Percentiles rank a stretch among this genome's conserved stretches.
phyloP scores from a whole-genome alignment of 352 stramenopile genomes.

The Pythium phragmiticola region DNA sequence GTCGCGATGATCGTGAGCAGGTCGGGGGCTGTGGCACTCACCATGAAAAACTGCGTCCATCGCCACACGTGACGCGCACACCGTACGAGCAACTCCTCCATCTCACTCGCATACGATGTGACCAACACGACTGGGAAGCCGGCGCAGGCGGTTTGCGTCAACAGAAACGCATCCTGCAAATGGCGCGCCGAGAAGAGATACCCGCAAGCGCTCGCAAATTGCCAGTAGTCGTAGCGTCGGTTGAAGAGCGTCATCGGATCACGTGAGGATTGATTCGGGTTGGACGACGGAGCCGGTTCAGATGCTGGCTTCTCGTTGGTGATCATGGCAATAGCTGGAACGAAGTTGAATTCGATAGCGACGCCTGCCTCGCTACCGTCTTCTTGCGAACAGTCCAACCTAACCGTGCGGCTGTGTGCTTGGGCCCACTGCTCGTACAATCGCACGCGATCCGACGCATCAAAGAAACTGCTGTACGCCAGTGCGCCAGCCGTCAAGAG shows the following conservation, averaged over 20 bases:
- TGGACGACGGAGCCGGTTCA: too few species aligned
- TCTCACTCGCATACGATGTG: constrained; percentile 36
- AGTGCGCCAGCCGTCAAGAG: constrained; percentile 45
- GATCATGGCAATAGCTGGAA: constrained; percentile 8
- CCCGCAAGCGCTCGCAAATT: constrained; percentile 30
- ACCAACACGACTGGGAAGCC: constrained; percentile 42
- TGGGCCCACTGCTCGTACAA: constrained; percentile 29
- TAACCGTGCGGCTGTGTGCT: background rate
- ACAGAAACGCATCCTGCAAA: constrained; percentile 42
- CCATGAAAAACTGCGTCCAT: constrained; percentile 47
- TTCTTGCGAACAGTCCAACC: background rate
- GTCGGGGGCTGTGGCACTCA: constrained; percentile 33
- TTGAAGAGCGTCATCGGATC: constrained; percentile 12
- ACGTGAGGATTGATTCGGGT: background rate
- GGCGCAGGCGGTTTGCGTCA: constrained; percentile 32
- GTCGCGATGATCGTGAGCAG: constrained; percentile 33
- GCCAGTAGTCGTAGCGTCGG: constrained; percentile 17
- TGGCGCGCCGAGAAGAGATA: constrained; percentile 42
- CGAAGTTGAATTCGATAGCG: background rate
- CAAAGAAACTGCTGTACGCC: constrained; percentile 33
- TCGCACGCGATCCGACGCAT: constrained; percentile 8
- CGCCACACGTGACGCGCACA: constrained; percentile 40
- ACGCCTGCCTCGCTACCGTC: background rate
- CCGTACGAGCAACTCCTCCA: constrained; percentile 45
- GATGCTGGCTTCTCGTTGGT: background rate